Percentiles rank a stretch among this genome's conserved stretches.
Conservation (phyloP, 2,329 filamentous ascomycete species). For the Ascosphaera pollenicola region DNA sequence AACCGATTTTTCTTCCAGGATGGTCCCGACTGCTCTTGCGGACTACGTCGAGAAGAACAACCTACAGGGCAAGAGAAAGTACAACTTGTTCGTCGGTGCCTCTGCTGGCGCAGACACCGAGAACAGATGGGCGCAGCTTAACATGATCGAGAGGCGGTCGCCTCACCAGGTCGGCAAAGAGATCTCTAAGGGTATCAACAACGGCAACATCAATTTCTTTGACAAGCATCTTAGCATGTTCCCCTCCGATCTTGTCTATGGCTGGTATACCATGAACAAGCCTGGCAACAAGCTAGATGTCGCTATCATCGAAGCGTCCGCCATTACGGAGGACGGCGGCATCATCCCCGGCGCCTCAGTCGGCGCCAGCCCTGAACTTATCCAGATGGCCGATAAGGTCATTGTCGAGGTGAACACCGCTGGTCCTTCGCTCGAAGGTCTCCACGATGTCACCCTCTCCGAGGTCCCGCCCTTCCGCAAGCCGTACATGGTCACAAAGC, state of each 20-base stretch:
- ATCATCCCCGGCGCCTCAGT: slow-evolving; percentile 75
- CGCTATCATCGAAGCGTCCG: slow-evolving; percentile 64
- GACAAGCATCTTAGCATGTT: slow-evolving; percentile 93
- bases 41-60: slow-evolving; percentile 77
- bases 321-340: slow-evolving; percentile 71
- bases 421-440: slow-evolving; percentile 61
- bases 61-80: slow-evolving; percentile 64
- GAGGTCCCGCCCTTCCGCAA: slow-evolving; percentile 61
- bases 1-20: slow-evolving; percentile 26
- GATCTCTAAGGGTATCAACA: slow-evolving; percentile 78
- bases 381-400: slow-evolving; percentile 83
- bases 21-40: slow-evolving; percentile 61
- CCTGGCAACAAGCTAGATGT: slow-evolving; percentile 56
- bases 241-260: slow-evolving; percentile 65
- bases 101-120: slow-evolving; percentile 77
- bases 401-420: slow-evolving; percentile 86
- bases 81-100: slow-evolving; percentile 75
- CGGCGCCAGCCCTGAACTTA: slow-evolving; percentile 62
- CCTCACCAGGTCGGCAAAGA: slow-evolving; percentile 82
- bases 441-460: slow-evolving; percentile 83
- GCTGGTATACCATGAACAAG: slow-evolving; percentile 66
- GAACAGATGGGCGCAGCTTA: slow-evolving; percentile 68
- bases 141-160: slow-evolving; percentile 73
- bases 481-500: slow-evolving; percentile 65
- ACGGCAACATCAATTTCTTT: slow-evolving; percentile 74